Evolutionary conservation across 768 basidiomycete genomes (phyloP), one percentile per base, ranked within the genome.

Genomic region (Chalciporus pseudorubinellus): DNA sequence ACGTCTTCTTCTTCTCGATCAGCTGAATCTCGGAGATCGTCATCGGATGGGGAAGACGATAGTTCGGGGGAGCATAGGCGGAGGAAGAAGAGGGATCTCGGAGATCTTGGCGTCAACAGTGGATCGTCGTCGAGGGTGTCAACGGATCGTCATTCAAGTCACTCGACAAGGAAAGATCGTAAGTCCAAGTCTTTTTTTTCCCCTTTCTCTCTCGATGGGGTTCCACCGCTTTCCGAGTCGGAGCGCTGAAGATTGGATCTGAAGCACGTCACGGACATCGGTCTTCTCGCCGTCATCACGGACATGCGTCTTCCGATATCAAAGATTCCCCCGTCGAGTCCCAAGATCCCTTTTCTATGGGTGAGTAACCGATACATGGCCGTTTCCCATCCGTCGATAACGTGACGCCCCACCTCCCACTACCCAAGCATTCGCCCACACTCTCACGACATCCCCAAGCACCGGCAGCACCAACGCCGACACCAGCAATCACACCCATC

Each of bases 321-420:
- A 49, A 41, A 40, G 19, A 36, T 6, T 12, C 39, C 12, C 33
- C 42, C 1, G 4, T 44, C 6, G 44, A 52, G 0, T 49, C 56
- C n/a, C 53, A 47, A 6, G 63, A 62, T 46, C 55, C 59, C 16
- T 66, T 66, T 46, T 53, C 64, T 11, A 46, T 39, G 12, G 67
- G 65, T 66, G 10, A 48, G 57, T 22, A 4, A 4, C n/a, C 24
- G n/a, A n/a, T n/a, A 12, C 4, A 0, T 19, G 4, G 8, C 16
- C 6, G 2, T 6, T 14, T 36, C 34, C 6, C 3, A n/a, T 16
- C n/a, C 24, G 20, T 42, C 48, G 3, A 53, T n/a, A 10, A 31
- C 29, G 29, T 31, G 26, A 31, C 13, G 29, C 7, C 29, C 29
- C 29, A 29, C 29, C 26, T 1, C 33, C 2, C 19, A 26, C 11